Conservation (phyloP, 352 stramenopile genomes). For the Achlya hypogyna region DNA sequence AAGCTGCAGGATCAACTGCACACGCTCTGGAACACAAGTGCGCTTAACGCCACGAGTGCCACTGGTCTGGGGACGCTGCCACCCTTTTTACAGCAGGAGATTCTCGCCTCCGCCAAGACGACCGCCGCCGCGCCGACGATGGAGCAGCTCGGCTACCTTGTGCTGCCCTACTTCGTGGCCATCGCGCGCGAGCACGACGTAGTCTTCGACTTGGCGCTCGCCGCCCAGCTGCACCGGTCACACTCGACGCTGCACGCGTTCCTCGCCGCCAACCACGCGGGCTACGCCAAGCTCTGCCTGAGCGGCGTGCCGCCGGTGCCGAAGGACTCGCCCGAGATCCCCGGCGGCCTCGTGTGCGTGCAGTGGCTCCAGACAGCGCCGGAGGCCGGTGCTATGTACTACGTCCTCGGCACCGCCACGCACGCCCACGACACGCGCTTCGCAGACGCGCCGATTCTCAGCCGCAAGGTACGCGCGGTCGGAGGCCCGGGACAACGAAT, state of each 20-base stretch:
- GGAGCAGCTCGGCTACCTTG: constrained; percentile 5
- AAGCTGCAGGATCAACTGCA: constrained; percentile 15
- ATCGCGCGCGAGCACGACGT: constrained; percentile 2
- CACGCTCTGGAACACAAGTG: constrained; percentile 8
- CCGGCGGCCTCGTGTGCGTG: constrained; percentile 13
- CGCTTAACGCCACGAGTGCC: background rate
- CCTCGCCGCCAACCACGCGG: background rate
- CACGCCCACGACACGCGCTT: background rate
- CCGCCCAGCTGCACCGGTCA: background rate
- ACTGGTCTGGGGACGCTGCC: constrained; percentile 1
- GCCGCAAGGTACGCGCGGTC: background rate
- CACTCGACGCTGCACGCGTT: background rate
- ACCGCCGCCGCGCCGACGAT: background rate
- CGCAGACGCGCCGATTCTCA: constrained; percentile 4
- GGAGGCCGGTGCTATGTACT: background rate
- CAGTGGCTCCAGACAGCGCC: constrained; percentile 15
- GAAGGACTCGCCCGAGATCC: constrained; percentile 18
- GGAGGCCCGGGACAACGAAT: background rate
- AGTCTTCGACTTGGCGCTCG: background rate
- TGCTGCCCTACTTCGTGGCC: constrained; percentile 12
- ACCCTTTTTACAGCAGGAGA: constrained; percentile 10
- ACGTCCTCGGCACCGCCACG: background rate
- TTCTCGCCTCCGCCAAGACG: background rate
- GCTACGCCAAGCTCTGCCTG: constrained; percentile 12
- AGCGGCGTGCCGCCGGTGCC: background rate